Percentiles rank a stretch among this genome's conserved stretches.
Conservation (phyloP, 495 filamentous ascomycete species). For the Hyaloscypha variabilis region DNA sequence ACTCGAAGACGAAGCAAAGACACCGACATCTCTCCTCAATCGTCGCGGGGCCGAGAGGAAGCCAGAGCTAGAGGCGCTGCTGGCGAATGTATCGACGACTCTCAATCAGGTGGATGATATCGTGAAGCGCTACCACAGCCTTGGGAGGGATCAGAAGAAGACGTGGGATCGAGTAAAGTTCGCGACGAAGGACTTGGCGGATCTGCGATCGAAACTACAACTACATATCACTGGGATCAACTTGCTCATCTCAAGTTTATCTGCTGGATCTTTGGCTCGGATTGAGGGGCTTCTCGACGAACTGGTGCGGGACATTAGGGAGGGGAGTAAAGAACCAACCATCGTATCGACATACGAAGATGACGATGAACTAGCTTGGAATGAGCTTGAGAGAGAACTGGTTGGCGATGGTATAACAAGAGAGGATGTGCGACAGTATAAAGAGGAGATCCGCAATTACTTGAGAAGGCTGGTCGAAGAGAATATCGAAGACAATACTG, state of each 20-base stretch:
- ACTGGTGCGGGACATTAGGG: background rate
- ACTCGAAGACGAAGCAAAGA: conserved; percentile 6
- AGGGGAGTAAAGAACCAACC: background rate
- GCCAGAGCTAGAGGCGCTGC: background rate
- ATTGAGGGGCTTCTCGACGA: background rate
- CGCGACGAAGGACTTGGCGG: no score
- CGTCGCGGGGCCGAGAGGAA: background rate
- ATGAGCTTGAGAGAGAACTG: conserved; percentile 9
- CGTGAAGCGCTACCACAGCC: background rate
- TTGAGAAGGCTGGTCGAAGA: background rate
- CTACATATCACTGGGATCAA: background rate
- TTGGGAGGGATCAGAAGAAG: background rate
- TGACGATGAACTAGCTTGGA: background rate
- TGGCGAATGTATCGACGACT: background rate
- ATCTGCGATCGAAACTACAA: background rate
- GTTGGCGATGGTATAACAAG: conserved; percentile 6
- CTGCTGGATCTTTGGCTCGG: background rate
- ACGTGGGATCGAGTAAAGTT: no score
- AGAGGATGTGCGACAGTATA: conserved; percentile 1
- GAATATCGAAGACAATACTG: no score
- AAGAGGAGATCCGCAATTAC: background rate
- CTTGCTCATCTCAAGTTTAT: background rate
- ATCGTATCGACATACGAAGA: background rate
- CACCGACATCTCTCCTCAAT: background rate
- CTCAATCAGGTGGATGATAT: background rate